phyloP scores from a whole-genome alignment of 371 early-diverging fungal species.

The Saksenaea vasiformis region DNA sequence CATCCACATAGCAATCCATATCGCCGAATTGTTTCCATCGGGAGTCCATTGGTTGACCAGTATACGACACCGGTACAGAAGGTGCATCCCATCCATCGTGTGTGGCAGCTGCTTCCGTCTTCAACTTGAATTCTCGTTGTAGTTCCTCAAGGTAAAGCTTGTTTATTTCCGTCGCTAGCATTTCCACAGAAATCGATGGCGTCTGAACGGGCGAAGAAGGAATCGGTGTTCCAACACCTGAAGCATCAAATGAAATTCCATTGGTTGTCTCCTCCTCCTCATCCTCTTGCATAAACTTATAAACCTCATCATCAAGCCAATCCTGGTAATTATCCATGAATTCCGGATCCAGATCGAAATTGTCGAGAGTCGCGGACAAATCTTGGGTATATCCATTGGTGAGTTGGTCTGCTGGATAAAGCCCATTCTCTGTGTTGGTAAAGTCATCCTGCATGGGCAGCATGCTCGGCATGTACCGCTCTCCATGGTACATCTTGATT shows the following conservation, averaged over 20 bases:
- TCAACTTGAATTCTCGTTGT: constrained; percentile 22
- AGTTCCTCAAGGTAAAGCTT: constrained; percentile 33
- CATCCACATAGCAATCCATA: constrained; percentile 11
- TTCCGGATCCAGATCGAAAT: constrained; percentile 44
- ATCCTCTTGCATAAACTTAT: constrained; percentile 20
- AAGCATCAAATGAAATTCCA: not conserved
- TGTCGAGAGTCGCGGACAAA: constrained; percentile 22
- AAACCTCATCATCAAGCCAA: constrained; percentile 71
- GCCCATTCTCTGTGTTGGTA: constrained; percentile 4
- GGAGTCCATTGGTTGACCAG: not conserved
- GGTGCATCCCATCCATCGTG: constrained; percentile 40
- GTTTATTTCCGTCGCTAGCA: constrained; percentile 23
- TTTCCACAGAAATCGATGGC: constrained; percentile 17
- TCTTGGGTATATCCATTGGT: constrained; percentile 16
- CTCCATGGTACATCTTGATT: constrained; percentile 65
- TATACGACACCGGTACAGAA: not conserved
- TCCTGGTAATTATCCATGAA: constrained; percentile 63
- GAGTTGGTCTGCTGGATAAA: not conserved
- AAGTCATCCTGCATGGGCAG: constrained; percentile 39
- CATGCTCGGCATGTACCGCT: constrained; percentile 55
- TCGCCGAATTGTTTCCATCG: not conserved
- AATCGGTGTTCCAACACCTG: constrained; percentile 6
- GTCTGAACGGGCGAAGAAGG: constrained; percentile 11
- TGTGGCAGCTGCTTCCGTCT: not conserved
- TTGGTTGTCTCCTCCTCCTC: constrained; percentile 1